Base-by-base conservation (phyloP, 2,329 filamentous ascomycete species). In the Pseudocercospora fijiensis region DNA sequence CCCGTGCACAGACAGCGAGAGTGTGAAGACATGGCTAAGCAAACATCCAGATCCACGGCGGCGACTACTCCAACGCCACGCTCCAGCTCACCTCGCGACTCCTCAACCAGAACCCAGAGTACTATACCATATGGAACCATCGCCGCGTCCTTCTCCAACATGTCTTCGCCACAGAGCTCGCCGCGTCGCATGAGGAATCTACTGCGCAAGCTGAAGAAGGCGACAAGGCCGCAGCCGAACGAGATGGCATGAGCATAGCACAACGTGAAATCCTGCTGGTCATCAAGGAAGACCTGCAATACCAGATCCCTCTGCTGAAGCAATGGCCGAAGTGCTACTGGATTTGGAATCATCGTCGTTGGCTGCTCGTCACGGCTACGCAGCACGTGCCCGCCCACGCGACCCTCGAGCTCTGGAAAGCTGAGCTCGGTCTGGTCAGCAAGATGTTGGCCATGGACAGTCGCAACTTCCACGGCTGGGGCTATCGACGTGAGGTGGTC, bases 301-400 rank as follows among this genome's bases (percentile, higher is more conserved):
- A 97, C 74, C 88, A 94, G 33, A 86, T 97, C 45, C 91, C 91
- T 0, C 84, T 99, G 20, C 85, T 99, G 57, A 84, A 91, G 68
- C 87, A 92, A 69, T 94, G 87, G 69, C 95, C 95, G 6, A 99
- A 99, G 77, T 98, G 95, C 82, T 99, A 99, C 80, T 98, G 95
- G 94, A 94, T 99, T 73, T 99, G 95, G 95, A 96, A 96, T 71
- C 94, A 97, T 78, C 88, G 95, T 27, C 79, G 89, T 52, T 99
- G 95, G 93, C 81, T 94, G 2, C 82, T 99, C 13, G 81, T 88
- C 60, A 86, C 91, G 75, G 88, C 88, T 33, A 90, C 89, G 53
- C 75, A 82, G 11, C 81, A 88, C 18, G 81, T 96, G 9, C 84
- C 86, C 1, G 66, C 78, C 0, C 62, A 80, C 0, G 74, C 80